A percentile compares a stretch with the other conserved stretches of the same genome.
Conservation (phyloP, 176 grass and related monocot genomes). For the Poa pratensis region DNA sequence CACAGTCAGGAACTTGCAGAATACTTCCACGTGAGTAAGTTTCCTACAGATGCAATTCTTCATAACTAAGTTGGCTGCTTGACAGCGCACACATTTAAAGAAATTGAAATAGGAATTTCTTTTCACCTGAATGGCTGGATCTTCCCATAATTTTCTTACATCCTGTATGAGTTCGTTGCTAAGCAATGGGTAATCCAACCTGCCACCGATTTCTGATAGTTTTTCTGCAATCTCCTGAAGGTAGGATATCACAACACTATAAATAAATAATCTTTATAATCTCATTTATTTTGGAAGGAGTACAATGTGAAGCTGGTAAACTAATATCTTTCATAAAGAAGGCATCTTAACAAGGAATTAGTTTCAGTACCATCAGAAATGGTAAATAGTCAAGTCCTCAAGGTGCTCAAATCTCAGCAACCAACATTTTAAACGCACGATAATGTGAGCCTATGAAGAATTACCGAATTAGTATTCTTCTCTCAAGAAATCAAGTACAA, state of each 20-base stretch:
- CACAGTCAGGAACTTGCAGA: conserved; percentile 95
- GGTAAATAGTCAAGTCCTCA: background rate
- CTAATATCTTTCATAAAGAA: background rate
- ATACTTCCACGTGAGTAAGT: conserved; percentile 82
- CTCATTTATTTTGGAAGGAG: background rate
- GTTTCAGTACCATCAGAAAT: background rate
- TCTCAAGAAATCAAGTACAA: conserved; percentile 22
- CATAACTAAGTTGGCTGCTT: background rate
- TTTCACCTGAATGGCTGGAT: conserved; percentile 91
- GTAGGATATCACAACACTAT: conserved; percentile 9
- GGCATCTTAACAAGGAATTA: conserved; percentile 6
- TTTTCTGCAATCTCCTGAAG: conserved; percentile 80
- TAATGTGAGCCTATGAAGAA: background rate
- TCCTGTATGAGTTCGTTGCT: conserved; percentile 71
- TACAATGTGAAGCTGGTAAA: conserved; percentile 1
- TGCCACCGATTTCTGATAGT: conserved; percentile 75
- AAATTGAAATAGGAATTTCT: background rate
- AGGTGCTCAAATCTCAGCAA: conserved; percentile 2
- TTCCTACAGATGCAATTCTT: conserved; percentile 63
- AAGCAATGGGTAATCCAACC: conserved; percentile 74
- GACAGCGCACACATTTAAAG: background rate
- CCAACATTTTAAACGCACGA: background rate
- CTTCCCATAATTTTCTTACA: conserved; percentile 77
- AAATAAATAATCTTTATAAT: background rate
- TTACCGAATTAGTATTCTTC: background rate